Base-by-base conservation (phyloP, 1,284 basidiomycete genomes). In the Pseudozyma hubeiensis region DNA sequence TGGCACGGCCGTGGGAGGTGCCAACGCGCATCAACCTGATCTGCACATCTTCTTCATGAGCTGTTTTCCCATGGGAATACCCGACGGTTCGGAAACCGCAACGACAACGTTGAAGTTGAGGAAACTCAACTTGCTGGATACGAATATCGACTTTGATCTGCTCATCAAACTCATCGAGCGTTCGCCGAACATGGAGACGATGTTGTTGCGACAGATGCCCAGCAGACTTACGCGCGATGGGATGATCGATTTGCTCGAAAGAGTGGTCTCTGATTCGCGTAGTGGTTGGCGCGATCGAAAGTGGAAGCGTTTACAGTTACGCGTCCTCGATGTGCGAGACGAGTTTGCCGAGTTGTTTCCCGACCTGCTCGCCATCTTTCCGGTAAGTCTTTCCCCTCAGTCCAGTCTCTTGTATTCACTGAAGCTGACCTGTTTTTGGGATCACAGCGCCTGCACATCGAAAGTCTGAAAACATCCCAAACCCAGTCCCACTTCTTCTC, bases 111-210 rank as follows among this genome's bases (percentile, higher is more conserved):
- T 48, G 30, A 29, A 40, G 30, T 34, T 69, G 53, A 54, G 52
- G 24, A 69, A 63, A 43, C 47, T 69, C 40, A 62, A 69, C 17
- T n/a, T 69, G 51, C 51, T 55, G n/a, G 56, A 54, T 11, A 54
- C 66, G 0, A 66, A 66, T n/a, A 11, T 56, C n/a, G 58, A 66
- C 40, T 66, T 52, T 33, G 43, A 34, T 4, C 44, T 53, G 17
- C 31, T 66, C 3, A 31, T 41, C 39, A 48, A 48, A 40, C 19
- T 66, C 10, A 14, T 66, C 34, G 45, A 61, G 8, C 48, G 33
- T 1, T 33, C 53, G 2, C 57, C 57, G 3, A 13, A 43, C 2
- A 49, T 66, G 44, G 47, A 66, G 11, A 56, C 64, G 17, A 34
- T 66, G 11, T 45, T 66, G 24, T 13, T 66, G 17, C n/a, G 53